Base-by-base conservation (phyloP, 768 basidiomycete genomes). In the Cubamyces sp. region DNA sequence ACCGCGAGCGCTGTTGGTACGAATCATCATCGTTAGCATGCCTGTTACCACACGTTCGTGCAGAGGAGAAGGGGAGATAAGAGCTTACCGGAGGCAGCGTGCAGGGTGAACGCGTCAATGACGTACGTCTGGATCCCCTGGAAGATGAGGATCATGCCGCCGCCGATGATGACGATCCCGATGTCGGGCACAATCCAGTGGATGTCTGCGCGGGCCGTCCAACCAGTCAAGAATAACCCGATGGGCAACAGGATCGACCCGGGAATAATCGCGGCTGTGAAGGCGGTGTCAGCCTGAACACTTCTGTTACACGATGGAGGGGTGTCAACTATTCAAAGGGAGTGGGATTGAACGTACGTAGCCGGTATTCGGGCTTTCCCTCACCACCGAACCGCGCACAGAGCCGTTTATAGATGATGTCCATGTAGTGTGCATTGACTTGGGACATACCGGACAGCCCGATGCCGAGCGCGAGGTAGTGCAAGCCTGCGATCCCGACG, bases 171-270 rank as follows among this genome's bases (percentile, higher is more conserved):
- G 0, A 75, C 78, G 37, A 86, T 82, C 1, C 87, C 87, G 26
- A 91, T 78, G 66, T 90, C 88, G 0, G 84, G 81, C 0, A 76
- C 86, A 54, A 92, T 84, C 92, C 91, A 94, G 61, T 84, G 84
- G 0, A 86, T 69, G 19, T 76, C 70, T 0, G 76, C 67, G 63
- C 88, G 75, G 0, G 86, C 86, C 0, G 83, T 76, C 89, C 91
- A 94, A 0, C 91, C 91, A 4, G 82, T 70, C 2, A 92, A 75
- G 19, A 94, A 74, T 4, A 92, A 73, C 0, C 91, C 91, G 15
- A 86, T 73, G 0, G 92, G 91, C 12, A 91, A 74, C 9, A 84
- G n/a, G 16, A 87, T 61, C 0, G 84, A 81, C 1, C 83, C 87
- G 0, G 84, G 77, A 7, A 88, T 59, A 80, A 87, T 84, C 0